These are phyloP conservation scores for Aspergillus spinulosporus DNA, from an alignment of 2,329 filamentous ascomycete species.

Conservation along the genomic window DNA sequence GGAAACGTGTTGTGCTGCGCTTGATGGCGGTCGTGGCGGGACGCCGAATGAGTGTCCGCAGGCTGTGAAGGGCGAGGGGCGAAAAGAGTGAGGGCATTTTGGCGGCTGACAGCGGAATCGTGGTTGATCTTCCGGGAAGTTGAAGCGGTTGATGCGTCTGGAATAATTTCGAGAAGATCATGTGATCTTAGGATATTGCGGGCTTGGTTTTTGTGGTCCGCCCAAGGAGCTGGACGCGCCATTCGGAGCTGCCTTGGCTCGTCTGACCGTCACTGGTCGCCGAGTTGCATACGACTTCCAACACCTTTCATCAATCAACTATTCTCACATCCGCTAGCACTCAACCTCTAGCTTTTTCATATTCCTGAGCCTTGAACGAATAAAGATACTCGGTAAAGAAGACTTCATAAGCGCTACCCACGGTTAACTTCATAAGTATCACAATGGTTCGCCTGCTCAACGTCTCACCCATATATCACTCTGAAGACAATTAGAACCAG, in stretches of 20 bases:
- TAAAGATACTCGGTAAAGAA: background rate
- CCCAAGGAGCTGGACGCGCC: conserved; percentile 42
- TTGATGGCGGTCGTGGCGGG: conserved; percentile 28
- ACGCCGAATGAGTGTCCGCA: conserved; percentile 36
- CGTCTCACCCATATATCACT: no score
- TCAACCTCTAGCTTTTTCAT: conserved; percentile 1
- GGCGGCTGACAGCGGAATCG: conserved; percentile 5
- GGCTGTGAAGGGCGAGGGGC: conserved; percentile 36
- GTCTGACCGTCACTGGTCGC: conserved; percentile 19
- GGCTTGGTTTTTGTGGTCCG: conserved; percentile 24
- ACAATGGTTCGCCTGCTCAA: conserved; percentile 33
- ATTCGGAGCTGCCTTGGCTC: conserved; percentile 20
- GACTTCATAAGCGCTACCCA: background rate
- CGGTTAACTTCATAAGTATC: conserved; percentile 6
- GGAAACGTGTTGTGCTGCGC: conserved; percentile 25
- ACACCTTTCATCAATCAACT: background rate
- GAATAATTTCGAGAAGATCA: conserved; percentile 20
- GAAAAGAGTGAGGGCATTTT: conserved; percentile 38
- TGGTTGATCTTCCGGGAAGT: background rate
- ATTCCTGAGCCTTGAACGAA: background rate
- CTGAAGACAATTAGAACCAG: background rate
- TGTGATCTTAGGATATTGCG: conserved; percentile 27
- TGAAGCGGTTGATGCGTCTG: conserved; percentile 7
- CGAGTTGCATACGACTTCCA: conserved; percentile 17
- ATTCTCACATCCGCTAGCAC: conserved; percentile 9